These are phyloP conservation scores for Globisporangium radiosum DNA, from an alignment of 352 stramenopile genomes.

Conservation along the genomic window DNA sequence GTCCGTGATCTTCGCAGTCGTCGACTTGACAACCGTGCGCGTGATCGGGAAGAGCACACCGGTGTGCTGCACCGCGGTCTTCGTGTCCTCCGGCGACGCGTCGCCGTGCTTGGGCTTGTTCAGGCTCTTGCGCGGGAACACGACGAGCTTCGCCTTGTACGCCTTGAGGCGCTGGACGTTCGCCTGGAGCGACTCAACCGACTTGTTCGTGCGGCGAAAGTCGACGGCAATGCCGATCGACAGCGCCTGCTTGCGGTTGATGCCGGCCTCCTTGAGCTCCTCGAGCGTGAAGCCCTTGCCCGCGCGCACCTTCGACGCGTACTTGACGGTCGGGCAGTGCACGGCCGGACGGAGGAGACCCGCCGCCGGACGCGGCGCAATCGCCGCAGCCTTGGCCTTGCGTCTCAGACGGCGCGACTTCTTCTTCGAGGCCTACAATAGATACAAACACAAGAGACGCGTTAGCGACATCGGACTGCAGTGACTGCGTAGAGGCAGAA, in stretches of 20 bases:
- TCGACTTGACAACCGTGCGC: conserved; percentile 71
- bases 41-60: conserved; percentile 74
- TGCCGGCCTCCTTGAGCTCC: conserved; percentile 97
- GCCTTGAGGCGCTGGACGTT: conserved; percentile 99
- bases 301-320: conserved; percentile 97
- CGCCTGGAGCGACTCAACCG: conserved; percentile 91
- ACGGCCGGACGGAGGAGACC: conserved; percentile 95
- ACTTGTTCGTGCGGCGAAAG: conserved; percentile 97
- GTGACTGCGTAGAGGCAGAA: too few species aligned
- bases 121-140: conserved; percentile 97
- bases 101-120: conserved; percentile 95
- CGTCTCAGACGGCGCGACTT: conserved; percentile 92
- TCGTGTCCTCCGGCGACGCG: conserved; percentile 86
- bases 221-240: conserved; percentile 99
- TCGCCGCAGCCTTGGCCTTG: conserved; percentile 96
- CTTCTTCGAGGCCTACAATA: conserved; percentile 95
- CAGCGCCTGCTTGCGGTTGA: conserved; percentile 93
- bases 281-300: conserved; percentile 98
- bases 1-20: conserved; percentile 74
- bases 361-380: conserved; percentile 95
- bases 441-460: too few species aligned
- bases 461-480: too few species aligned
- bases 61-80: conserved; percentile 89
- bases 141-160: conserved; percentile 98
- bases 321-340: conserved; percentile 97